Percentiles rank a stretch among this genome's conserved stretches.
Evolutionary conservation across 495 filamentous ascomycete genomes (phyloP).

Genomic region (Penicillium simplicissimum): DNA sequence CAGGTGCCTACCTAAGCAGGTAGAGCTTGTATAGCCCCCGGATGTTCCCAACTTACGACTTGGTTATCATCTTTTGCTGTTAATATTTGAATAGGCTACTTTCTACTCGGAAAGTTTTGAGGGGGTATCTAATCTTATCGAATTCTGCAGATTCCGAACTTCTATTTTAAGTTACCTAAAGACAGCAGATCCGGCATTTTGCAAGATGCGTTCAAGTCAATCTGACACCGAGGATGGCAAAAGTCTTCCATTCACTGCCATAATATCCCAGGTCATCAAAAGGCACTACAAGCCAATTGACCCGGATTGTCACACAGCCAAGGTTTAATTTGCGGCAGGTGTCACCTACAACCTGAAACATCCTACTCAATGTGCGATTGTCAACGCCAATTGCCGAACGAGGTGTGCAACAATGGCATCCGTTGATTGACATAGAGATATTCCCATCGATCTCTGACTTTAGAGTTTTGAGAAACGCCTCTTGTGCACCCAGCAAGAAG

Average conservation of each 20-base stretch:
- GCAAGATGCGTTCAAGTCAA: background rate
- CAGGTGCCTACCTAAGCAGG: slow-evolving; percentile 2
- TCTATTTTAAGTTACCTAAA: background rate
- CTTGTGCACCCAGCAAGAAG: background rate
- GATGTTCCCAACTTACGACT: background rate
- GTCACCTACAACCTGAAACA: background rate
- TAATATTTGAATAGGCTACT: background rate
- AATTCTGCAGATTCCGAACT: background rate
- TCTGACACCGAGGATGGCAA: background rate
- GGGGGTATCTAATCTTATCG: too few species aligned
- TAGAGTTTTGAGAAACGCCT: background rate
- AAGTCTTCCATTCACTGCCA: background rate
- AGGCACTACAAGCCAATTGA: background rate
- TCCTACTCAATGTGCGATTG: background rate
- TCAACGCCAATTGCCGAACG: background rate
- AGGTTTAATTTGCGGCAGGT: background rate
- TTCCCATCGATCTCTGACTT: background rate
- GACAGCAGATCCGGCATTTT: background rate
- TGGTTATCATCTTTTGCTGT: background rate
- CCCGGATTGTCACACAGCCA: background rate
- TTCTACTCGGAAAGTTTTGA: background rate
- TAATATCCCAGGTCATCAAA: background rate
- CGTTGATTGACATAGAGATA: background rate
- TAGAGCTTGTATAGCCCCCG: background rate
- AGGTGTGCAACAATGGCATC: background rate